Percentiles rank a stretch among this genome's conserved stretches.
These are phyloP conservation scores for Dioscorea zingiberensis DNA, from an alignment of 106 monocot genomes.

Conservation along the genomic window DNA sequence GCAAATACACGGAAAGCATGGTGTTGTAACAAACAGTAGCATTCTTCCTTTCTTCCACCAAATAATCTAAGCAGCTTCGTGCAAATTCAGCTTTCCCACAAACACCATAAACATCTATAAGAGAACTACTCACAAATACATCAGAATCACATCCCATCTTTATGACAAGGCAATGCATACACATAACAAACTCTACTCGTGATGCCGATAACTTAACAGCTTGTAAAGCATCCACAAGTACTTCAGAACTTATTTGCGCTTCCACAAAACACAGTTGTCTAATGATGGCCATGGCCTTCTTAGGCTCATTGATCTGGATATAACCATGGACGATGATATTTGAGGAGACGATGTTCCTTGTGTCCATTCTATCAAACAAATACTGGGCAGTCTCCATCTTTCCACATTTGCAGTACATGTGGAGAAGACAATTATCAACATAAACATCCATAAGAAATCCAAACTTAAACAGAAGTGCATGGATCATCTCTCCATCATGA, in stretches of 20 bases:
- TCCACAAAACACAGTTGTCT: neutral
- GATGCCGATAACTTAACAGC: conserved; percentile 21
- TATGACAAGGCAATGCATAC: conserved; percentile 27
- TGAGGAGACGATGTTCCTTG: conserved; percentile 31
- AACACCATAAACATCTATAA: conserved; percentile 42
- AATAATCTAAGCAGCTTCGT: conserved; percentile 13
- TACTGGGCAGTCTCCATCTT: conserved; percentile 5
- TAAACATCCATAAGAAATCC: conserved; percentile 19
- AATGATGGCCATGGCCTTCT: conserved; percentile 19
- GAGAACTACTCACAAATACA: conserved; percentile 32
- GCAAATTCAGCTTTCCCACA: conserved; percentile 10
- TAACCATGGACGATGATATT: conserved; percentile 35
- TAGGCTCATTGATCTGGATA: neutral
- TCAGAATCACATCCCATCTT: conserved; percentile 28
- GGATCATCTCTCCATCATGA: conserved; percentile 14
- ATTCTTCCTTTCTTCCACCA: neutral
- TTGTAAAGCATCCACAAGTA: conserved; percentile 28
- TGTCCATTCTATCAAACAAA: conserved; percentile 21
- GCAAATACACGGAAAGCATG: conserved; percentile 35
- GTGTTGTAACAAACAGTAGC: conserved; percentile 26
- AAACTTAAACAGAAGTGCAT: conserved; percentile 10
- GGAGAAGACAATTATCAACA: conserved; percentile 19
- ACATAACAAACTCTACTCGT: conserved; percentile 5
- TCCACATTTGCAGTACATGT: conserved; percentile 39
- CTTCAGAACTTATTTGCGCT: conserved; percentile 29